phyloP scores from a whole-genome alignment of 495 filamentous ascomycete genomes.

The Darksidea phi region DNA sequence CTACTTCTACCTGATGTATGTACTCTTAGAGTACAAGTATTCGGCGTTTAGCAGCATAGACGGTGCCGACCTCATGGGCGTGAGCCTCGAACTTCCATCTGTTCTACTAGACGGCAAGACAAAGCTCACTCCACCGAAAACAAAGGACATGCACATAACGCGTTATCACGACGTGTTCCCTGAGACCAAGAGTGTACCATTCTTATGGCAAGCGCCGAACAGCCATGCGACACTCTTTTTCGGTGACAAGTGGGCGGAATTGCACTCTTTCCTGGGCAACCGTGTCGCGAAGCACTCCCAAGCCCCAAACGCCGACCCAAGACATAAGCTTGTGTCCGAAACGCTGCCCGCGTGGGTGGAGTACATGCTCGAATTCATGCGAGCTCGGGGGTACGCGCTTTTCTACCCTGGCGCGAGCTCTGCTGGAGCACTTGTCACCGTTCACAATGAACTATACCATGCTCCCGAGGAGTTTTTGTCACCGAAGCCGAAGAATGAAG shows the following conservation, averaged over 20 bases:
- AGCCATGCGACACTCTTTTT: conserved; percentile 77
- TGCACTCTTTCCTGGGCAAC: conserved; percentile 69
- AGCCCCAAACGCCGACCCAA: conserved; percentile 2
- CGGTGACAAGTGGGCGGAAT: conserved; percentile 77
- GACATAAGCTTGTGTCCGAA: conserved; percentile 43
- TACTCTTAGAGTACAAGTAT: conserved; percentile 69
- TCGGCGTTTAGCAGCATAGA: conserved; percentile 49
- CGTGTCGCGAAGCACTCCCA: conserved; percentile 48
- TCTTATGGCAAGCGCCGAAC: conserved; percentile 79
- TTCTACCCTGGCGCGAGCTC: conserved; percentile 65
- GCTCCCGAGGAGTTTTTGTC: conserved; percentile 63
- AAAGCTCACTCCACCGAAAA: conserved; percentile 53
- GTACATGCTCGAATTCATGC: conserved; percentile 68
- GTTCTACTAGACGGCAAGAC: conserved; percentile 56
- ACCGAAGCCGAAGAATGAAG: conserved; percentile 1
- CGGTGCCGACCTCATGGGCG: conserved; percentile 60
- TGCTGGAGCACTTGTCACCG: conserved; percentile 55
- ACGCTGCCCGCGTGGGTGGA: conserved; percentile 73
- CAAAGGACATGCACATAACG: conserved; percentile 30
- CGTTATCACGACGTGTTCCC: conserved; percentile 28
- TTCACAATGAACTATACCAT: conserved; percentile 72
- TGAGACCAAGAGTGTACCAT: conserved; percentile 51
- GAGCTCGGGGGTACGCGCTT: conserved; percentile 68
- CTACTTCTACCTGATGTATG: conserved; percentile 79
- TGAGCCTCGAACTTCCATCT: conserved; percentile 72